These are phyloP conservation scores for Apocynum venetum DNA, from an alignment of 257 asterid genomes.

Conservation along the genomic window DNA sequence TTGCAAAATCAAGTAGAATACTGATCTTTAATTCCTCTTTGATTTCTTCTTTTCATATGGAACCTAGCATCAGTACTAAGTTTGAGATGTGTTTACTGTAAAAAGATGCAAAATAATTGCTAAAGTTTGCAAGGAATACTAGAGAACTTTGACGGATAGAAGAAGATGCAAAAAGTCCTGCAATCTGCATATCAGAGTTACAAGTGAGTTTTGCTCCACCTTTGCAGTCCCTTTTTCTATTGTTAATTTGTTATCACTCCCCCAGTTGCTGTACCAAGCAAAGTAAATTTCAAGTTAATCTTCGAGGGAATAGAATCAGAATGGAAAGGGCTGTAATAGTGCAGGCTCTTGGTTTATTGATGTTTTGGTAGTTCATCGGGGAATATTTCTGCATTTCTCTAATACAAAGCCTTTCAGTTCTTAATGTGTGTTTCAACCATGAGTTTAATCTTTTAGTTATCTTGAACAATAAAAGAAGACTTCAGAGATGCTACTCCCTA, in stretches of 20 bases:
- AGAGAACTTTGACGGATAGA: neutral
- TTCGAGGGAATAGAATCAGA: neutral
- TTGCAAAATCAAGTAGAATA: neutral
- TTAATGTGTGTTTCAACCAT: neutral
- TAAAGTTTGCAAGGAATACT: neutral
- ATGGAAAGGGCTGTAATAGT: neutral
- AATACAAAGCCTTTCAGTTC: neutral
- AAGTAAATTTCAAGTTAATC: neutral
- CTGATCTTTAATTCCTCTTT: too few relatives aligned
- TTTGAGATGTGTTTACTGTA: neutral
- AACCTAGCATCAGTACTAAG: neutral
- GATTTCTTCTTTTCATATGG: neutral
- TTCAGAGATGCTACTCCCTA: neutral
- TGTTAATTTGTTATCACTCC: neutral
- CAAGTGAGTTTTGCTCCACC: neutral
- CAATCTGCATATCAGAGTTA: neutral
- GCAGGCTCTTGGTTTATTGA: neutral
- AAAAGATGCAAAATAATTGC: neutral
- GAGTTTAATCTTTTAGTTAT: neutral
- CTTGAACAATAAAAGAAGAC: neutral
- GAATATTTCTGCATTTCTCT: neutral
- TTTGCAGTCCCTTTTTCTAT: neutral
- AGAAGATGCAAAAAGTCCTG: neutral
- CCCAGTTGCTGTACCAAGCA: neutral
- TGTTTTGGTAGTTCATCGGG: neutral